Evolutionary conservation across 768 basidiomycete species (phyloP).

Genomic region (Botryobasidium botryosum): DNA sequence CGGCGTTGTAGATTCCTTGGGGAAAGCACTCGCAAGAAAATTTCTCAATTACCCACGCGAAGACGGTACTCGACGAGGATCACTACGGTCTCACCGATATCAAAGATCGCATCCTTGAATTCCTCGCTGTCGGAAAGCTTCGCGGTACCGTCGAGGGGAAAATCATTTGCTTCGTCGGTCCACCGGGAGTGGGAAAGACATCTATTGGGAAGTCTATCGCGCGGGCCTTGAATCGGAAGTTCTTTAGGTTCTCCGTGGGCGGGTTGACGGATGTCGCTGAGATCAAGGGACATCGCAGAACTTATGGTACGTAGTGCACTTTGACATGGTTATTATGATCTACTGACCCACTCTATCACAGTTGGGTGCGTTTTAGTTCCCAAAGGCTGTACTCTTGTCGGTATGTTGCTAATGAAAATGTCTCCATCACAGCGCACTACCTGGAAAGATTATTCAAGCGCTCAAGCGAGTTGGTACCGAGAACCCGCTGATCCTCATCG

Average conservation of each 20-base stretch:
- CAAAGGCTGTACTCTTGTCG: not conserved
- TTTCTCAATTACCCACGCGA: conserved; percentile 70
- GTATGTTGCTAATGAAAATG: not conserved
- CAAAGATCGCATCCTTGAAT: conserved; percentile 88
- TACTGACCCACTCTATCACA: too few relatives aligned
- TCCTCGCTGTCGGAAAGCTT: conserved; percentile 87
- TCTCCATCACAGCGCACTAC: conserved; percentile 47
- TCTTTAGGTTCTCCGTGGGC: conserved; percentile 94
- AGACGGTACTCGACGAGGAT: conserved; percentile 77
- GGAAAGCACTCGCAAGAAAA: conserved; percentile 88
- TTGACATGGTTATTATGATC: conserved; percentile 6
- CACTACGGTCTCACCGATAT: conserved; percentile 87
- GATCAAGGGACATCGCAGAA: conserved; percentile 94
- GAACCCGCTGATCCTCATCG: conserved; percentile 86
- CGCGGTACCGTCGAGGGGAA: conserved; percentile 93
- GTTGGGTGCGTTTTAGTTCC: too few relatives aligned
- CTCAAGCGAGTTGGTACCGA: conserved; percentile 85
- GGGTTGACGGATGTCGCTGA: conserved; percentile 96
- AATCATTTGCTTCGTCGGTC: conserved; percentile 91
- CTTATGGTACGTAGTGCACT: conserved; percentile 89
- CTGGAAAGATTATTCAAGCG: conserved; percentile 90
- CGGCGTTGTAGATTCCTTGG: conserved; percentile 67
- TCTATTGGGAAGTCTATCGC: conserved; percentile 92
- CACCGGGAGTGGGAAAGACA: conserved; percentile 96
- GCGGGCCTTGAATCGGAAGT: conserved; percentile 73